Conservation (phyloP, 768 basidiomycete genomes). For the Tubosaeta brunneosetosa region DNA sequence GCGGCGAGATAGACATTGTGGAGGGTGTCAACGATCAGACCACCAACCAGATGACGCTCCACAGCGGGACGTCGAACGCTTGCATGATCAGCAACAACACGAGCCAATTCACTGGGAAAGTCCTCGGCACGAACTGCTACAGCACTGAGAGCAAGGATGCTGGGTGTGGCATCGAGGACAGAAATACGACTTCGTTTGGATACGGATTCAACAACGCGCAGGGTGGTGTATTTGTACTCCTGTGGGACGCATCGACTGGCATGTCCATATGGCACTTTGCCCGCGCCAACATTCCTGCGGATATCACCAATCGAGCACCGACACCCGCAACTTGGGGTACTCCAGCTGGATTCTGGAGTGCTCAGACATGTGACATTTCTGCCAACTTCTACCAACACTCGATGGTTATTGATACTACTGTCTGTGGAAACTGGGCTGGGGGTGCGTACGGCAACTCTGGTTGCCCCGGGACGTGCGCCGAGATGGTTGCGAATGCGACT, state of each 20-base stretch:
- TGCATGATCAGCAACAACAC: conserved; percentile 20
- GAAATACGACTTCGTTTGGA: conserved; percentile 40
- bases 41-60: conserved; percentile 63
- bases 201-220: conserved; percentile 29
- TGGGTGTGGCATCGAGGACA: conserved; percentile 49
- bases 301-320: conserved; percentile 43
- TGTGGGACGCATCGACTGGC: conserved; percentile 45
- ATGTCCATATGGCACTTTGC: conserved; percentile 57
- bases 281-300: conserved; percentile 46
- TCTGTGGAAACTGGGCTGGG: conserved; percentile 32
- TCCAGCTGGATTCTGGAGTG: conserved; percentile 50
- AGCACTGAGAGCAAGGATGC: conserved; percentile 38
- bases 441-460: conserved; percentile 25
- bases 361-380: conserved; percentile 44
- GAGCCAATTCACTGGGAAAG: conserved; percentile 18
- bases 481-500: conserved; percentile 48
- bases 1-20: conserved; percentile 67
- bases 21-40: conserved; percentile 64
- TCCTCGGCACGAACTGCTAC: conserved; percentile 33
- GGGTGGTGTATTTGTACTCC: conserved; percentile 54
- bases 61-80: conserved; percentile 46
- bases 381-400: conserved; percentile 50
- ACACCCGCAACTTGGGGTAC: conserved; percentile 47
- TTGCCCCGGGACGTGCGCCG: conserved; percentile 41
- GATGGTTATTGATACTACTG: conserved; percentile 39